phyloP scores from a whole-genome alignment of 768 basidiomycete genomes.

The Boletus reticulatus region DNA sequence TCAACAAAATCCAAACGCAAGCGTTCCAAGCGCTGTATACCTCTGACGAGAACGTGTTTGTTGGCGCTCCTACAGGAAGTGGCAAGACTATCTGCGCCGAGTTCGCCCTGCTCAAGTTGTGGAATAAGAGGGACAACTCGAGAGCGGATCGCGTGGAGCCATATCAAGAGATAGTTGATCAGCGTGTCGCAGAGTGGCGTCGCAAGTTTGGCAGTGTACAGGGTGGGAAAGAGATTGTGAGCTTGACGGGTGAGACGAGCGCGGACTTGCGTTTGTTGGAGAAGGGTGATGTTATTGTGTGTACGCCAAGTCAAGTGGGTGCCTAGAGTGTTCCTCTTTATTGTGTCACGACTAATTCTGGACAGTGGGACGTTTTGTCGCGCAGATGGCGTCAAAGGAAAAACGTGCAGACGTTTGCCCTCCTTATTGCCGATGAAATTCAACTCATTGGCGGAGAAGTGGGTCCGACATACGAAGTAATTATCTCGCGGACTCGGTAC shows the following conservation, averaged over 20 bases:
- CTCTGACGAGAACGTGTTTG: slow-evolving; percentile 93
- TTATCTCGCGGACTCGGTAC: slow-evolving; percentile 95
- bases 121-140: slow-evolving; percentile 81
- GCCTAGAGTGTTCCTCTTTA: neutral
- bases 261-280: slow-evolving; percentile 87
- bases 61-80: slow-evolving; percentile 94
- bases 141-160: slow-evolving; percentile 95
- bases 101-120: slow-evolving; percentile 90
- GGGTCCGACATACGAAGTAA: slow-evolving; percentile 94
- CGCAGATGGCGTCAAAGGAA: slow-evolving; percentile 96
- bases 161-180: slow-evolving; percentile 96
- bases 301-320: slow-evolving; percentile 85
- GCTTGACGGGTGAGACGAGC: slow-evolving; percentile 91
- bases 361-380: slow-evolving; percentile 92
- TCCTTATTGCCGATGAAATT: slow-evolving; percentile 93
- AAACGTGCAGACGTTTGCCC: slow-evolving; percentile 90
- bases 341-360: neutral
- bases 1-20: slow-evolving; percentile 99
- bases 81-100: slow-evolving; percentile 98
- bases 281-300: slow-evolving; percentile 90
- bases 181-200: slow-evolving; percentile 85
- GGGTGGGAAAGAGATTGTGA: slow-evolving; percentile 91
- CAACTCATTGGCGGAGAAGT: slow-evolving; percentile 94
- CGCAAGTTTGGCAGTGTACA: slow-evolving; percentile 79
- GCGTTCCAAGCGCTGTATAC: slow-evolving; percentile 98